A percentile compares a stretch with the other conserved stretches of the same genome.
These are phyloP conservation scores for Cryptococcus sp. DNA, from an alignment of 1,284 basidiomycete genomes.

Conservation along the genomic window DNA sequence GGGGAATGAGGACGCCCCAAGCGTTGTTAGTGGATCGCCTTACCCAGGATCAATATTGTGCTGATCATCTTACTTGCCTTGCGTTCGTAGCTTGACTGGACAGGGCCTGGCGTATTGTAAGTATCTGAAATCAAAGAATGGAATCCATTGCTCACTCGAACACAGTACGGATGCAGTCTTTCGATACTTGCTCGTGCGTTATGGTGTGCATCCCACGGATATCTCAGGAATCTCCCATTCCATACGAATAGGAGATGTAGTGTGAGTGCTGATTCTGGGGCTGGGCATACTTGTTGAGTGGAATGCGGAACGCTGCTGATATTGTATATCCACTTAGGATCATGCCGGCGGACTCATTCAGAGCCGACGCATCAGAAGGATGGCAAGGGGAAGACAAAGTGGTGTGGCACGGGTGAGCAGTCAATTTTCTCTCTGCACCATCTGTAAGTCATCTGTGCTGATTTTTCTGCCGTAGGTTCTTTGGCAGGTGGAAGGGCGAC, in stretches of 20 bases:
- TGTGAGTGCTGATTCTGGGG: slow-evolving; percentile 15
- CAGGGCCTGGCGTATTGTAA: slow-evolving; percentile 36
- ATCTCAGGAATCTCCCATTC: slow-evolving; percentile 19
- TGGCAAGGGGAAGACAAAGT: slow-evolving; percentile 25
- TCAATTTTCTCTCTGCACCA: not conserved
- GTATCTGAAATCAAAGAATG: too few relatives aligned
- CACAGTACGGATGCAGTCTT: slow-evolving; percentile 23
- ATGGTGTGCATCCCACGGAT: slow-evolving; percentile 26
- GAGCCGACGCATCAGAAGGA: slow-evolving; percentile 31
- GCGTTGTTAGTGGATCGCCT: slow-evolving; percentile 13
- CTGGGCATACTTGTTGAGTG: not conserved
- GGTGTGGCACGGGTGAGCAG: slow-evolving; percentile 34
- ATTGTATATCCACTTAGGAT: slow-evolving; percentile 9
- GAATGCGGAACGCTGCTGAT: not conserved
- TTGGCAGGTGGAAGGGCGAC: slow-evolving; percentile 20
- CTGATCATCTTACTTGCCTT: not conserved
- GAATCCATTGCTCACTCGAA: too few relatives aligned
- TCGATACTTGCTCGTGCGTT: slow-evolving; percentile 32
- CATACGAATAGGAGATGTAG: slow-evolving; percentile 28
- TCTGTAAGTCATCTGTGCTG: not conserved
- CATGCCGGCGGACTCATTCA: slow-evolving; percentile 28
- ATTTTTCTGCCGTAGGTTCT: slow-evolving; percentile 11
- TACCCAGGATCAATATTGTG: not conserved
- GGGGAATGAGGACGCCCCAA: slow-evolving; percentile 6
- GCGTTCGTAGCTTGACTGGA: slow-evolving; percentile 27